phyloP scores from a whole-genome alignment of 1,284 basidiomycete species.

The Pseudozyma hubeiensis region DNA sequence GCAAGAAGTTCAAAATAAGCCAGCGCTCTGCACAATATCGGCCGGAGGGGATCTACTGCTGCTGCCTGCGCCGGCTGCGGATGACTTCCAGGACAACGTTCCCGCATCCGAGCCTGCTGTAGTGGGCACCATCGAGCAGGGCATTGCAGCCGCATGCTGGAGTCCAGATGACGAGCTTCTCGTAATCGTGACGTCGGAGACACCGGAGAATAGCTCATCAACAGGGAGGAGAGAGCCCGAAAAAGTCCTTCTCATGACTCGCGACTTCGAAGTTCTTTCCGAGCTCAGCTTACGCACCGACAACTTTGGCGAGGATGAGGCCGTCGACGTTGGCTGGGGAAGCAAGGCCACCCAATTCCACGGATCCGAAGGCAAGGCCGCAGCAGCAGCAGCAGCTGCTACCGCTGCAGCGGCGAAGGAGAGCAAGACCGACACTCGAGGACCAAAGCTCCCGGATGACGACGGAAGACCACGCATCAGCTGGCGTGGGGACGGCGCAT shows the following conservation, averaged over 20 bases:
- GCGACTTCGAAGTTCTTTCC: conserved; percentile 85
- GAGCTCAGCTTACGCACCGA: conserved; percentile 79
- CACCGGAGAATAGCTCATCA: conserved; percentile 23
- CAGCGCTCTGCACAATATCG: conserved; percentile 59
- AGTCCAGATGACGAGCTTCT: conserved; percentile 89
- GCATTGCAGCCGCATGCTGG: conserved; percentile 86
- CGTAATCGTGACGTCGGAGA: conserved; percentile 71
- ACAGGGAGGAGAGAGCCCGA: conserved; percentile 65
- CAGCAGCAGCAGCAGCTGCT: conserved; percentile 74
- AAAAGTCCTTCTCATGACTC: conserved; percentile 88
- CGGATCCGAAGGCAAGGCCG: conserved; percentile 90
- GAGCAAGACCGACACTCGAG: conserved; percentile 47
- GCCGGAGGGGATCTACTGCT: conserved; percentile 65
- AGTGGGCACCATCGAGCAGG: conserved; percentile 82
- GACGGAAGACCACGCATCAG: conserved; percentile 80
- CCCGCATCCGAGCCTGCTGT: conserved; percentile 44
- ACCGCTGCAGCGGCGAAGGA: conserved; percentile 69
- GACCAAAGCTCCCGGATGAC: conserved; percentile 74
- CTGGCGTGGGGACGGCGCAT: conserved; percentile 92
- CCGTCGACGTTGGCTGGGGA: conserved; percentile 97
- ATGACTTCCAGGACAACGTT: conserved; percentile 15
- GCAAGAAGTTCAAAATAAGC: conserved; percentile 38
- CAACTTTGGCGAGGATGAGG: conserved; percentile 89
- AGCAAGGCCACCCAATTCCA: conserved; percentile 97
- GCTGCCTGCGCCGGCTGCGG: conserved; percentile 24